A percentile compares a stretch with the other conserved stretches of the same genome.
These are phyloP conservation scores for Aureobasidium sp. DNA, from an alignment of 2,329 filamentous ascomycete species.

Conservation along the genomic window DNA sequence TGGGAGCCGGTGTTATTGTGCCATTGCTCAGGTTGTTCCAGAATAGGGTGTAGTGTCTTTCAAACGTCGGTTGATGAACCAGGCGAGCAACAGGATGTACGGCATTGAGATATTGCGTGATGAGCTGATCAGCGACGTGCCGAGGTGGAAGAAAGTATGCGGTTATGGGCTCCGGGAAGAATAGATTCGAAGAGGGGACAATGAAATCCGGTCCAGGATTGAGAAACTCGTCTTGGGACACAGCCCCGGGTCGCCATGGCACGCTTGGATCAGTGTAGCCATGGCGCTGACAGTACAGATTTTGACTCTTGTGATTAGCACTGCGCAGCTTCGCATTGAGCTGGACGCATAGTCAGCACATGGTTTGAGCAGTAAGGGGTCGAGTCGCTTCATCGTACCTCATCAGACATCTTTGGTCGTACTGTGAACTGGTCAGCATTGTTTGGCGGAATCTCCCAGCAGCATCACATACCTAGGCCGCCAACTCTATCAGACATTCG, in stretches of 20 bases:
- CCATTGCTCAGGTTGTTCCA: conserved; percentile 53
- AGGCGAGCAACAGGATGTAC: conserved; percentile 62
- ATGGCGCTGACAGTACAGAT: conserved; percentile 4
- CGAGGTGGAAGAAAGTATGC: conserved; percentile 53
- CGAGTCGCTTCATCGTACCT: conserved; percentile 40
- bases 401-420: conserved; percentile 60
- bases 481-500: conserved; percentile 66
- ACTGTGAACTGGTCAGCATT: conserved; percentile 29
- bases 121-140: conserved; percentile 49
- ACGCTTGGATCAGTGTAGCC: neutral
- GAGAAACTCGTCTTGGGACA: conserved; percentile 40
- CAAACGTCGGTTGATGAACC: conserved; percentile 59
- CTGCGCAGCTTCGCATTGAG: conserved; percentile 4
- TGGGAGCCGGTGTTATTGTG: conserved; percentile 53
- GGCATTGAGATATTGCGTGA: conserved; percentile 57
- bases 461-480: conserved; percentile 37
- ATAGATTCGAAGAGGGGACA: conserved; percentile 57
- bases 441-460: neutral
- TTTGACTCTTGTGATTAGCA: neutral
- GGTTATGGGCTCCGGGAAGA: conserved; percentile 47
- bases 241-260: neutral
- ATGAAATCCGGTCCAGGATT: conserved; percentile 58
- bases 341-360: neutral
- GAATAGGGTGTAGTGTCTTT: conserved; percentile 55
- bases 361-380: neutral